phyloP scores from a whole-genome alignment of 2,329 filamentous ascomycete genomes.

The Lachnellula hyalina region DNA sequence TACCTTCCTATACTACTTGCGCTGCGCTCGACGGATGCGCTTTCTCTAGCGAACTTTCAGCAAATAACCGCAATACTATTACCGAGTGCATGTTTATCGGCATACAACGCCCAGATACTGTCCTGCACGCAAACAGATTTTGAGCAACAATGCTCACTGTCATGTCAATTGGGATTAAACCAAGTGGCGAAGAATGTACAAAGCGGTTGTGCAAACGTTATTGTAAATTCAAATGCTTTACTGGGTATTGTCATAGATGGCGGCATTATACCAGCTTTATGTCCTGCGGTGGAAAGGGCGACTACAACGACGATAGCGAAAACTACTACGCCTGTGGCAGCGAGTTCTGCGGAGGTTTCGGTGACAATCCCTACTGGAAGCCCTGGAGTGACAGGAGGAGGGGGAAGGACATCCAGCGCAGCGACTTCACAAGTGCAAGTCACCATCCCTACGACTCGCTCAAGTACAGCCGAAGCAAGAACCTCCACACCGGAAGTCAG shows the following conservation, averaged over 20 bases:
- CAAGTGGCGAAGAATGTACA: slow-evolving; percentile 16
- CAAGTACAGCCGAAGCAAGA: not conserved
- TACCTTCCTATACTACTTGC: slow-evolving; percentile 9
- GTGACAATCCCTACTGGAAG: slow-evolving; percentile 8
- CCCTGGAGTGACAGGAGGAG: slow-evolving; percentile 4
- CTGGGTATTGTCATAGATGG: slow-evolving; percentile 29
- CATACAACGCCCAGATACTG: slow-evolving; percentile 26
- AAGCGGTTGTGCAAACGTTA: slow-evolving; percentile 16
- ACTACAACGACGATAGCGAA: slow-evolving; percentile 6
- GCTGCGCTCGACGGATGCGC: slow-evolving; percentile 20
- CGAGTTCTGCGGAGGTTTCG: not conserved
- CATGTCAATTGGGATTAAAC: slow-evolving; percentile 21
- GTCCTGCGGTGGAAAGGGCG: slow-evolving; percentile 15
- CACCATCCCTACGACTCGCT: not conserved
- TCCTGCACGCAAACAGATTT: slow-evolving; percentile 26
- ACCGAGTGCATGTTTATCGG: slow-evolving; percentile 21
- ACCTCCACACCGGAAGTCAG: too few relatives aligned
- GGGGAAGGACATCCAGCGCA: not conserved
- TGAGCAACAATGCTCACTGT: slow-evolving; percentile 23
- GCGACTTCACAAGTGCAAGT: not conserved
- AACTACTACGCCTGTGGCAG: not conserved
- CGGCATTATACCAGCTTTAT: slow-evolving; percentile 27
- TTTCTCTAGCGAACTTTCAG: slow-evolving; percentile 31
- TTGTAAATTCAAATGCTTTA: slow-evolving; percentile 21
- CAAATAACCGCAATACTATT: slow-evolving; percentile 20